A percentile compares a stretch with the other conserved stretches of the same genome.
These are phyloP conservation scores for Dalbergia cultrata DNA, from an alignment of 306 rosid species.

Conservation along the genomic window DNA sequence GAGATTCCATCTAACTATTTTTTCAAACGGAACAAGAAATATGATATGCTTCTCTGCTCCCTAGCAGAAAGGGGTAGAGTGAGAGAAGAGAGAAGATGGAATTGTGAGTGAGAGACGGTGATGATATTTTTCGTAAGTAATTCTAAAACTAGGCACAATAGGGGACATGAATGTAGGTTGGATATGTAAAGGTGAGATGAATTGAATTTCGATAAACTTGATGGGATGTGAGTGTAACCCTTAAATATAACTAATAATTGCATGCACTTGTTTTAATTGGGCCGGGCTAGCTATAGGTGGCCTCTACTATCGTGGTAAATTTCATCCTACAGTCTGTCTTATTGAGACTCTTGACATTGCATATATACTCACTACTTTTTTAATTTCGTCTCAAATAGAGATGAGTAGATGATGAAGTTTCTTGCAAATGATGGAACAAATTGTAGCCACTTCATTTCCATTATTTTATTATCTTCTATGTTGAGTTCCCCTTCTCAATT, in stretches of 20 bases:
- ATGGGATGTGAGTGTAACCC: no score
- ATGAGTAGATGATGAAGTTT: neutral
- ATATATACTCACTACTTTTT: neutral
- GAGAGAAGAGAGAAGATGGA: no score
- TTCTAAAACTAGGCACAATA: no score
- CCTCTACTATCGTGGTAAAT: slow-evolving; percentile 3
- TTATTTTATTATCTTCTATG: slow-evolving; percentile 6
- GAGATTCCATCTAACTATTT: neutral
- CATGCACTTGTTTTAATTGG: slow-evolving; percentile 1
- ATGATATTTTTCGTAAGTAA: no score
- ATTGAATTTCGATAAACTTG: no score
- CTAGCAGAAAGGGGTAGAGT: no score
- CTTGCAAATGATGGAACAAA: neutral
- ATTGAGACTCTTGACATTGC: slow-evolving; percentile 14
- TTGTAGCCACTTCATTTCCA: neutral
- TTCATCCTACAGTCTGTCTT: neutral
- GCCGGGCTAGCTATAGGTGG: neutral
- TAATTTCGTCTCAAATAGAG: slow-evolving; percentile 4
- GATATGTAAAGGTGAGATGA: no score
- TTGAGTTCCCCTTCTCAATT: neutral
- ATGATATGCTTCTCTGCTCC: no score
- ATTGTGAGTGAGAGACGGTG: no score
- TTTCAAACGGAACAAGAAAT: slow-evolving; percentile 11
- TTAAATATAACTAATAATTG: slow-evolving; percentile 1
- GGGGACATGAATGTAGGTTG: no score